Conservation (phyloP, 2,329 filamentous ascomycete genomes). For the Alternaria angustiovoidea region DNA sequence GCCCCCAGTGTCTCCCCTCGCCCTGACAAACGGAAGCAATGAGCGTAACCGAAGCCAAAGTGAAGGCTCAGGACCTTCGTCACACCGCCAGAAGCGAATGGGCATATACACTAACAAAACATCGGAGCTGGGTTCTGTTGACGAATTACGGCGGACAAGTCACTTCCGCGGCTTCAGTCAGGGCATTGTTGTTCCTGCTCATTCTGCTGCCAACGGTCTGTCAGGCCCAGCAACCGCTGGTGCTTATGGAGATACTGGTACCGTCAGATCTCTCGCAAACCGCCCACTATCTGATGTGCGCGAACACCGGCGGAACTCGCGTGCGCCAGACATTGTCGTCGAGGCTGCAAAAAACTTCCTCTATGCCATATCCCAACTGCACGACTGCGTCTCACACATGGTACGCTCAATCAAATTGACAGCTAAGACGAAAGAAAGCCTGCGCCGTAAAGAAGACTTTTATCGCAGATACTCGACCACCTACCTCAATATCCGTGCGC, state of each 20-base stretch:
- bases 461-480: conserved; percentile 66
- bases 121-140: conserved; percentile 61
- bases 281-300: conserved; percentile 65
- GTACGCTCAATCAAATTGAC: conserved; percentile 46
- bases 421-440: conserved; percentile 55
- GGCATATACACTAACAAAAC: conserved; percentile 67
- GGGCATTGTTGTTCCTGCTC: conserved; percentile 57
- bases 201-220: conserved; percentile 34
- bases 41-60: conserved; percentile 72
- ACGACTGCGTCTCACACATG: conserved; percentile 48
- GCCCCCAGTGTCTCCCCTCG: conserved; percentile 75
- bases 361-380: conserved; percentile 63
- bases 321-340: conserved; percentile 60
- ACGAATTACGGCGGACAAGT: conserved; percentile 61
- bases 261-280: conserved; percentile 48
- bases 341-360: conserved; percentile 64
- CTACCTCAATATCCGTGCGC: conserved; percentile 63
- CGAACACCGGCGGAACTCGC: conserved; percentile 61
- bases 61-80: conserved; percentile 63
- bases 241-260: conserved; percentile 46
- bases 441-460: conserved; percentile 52
- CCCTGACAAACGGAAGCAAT: conserved; percentile 70
- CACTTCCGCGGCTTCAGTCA: conserved; percentile 67
- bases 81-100: conserved; percentile 65
- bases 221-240: conserved; percentile 45